A percentile compares a stretch with the other conserved stretches of the same genome.
phyloP scores from a whole-genome alignment of 1,139 yeast genomes.

The Ashbya aceris region DNA sequence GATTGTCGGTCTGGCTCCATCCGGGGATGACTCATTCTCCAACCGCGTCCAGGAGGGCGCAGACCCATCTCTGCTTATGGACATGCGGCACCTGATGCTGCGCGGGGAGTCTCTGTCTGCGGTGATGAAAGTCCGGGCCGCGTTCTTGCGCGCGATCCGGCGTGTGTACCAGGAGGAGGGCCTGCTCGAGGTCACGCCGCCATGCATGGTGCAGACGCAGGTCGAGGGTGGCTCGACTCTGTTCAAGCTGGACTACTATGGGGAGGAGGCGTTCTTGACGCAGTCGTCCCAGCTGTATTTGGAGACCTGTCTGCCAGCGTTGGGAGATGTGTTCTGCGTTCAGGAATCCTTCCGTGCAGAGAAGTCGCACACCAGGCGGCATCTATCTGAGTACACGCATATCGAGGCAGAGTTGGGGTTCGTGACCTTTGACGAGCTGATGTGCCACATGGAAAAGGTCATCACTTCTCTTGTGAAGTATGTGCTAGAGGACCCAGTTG shows the following conservation, averaged over 20 bases:
- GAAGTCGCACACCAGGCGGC: constrained; percentile 97
- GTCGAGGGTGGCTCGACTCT: constrained; percentile 99
- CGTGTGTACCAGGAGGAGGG: constrained; percentile 67
- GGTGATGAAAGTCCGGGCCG: constrained; percentile 94
- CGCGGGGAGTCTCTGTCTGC: constrained; percentile 93
- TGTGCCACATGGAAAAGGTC: constrained; percentile 74
- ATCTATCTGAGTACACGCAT: constrained; percentile 93
- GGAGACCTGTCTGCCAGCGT: constrained; percentile 91
- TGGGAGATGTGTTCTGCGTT: constrained; percentile 94
- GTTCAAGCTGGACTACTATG: constrained; percentile 88
- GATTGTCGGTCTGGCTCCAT: constrained; percentile 86
- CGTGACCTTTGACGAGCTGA: constrained; percentile 74
- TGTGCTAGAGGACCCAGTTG: constrained; percentile 79
- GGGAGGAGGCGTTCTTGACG: constrained; percentile 92
- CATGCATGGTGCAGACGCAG: constrained; percentile 99
- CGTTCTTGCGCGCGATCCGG: constrained; percentile 65
- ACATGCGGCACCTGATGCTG: constrained; percentile 87
- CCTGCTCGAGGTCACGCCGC: constrained; percentile 89
- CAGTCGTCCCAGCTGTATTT: constrained; percentile 95
- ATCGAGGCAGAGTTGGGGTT: constrained; percentile 91
- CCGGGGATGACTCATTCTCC: constrained; percentile 91
- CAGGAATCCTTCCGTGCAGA: constrained; percentile 99
- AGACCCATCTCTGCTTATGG: constrained; percentile 85
- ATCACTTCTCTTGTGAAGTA: constrained; percentile 61
- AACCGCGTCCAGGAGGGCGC: constrained; percentile 91